Conservation (phyloP, 2,329 filamentous ascomycete species). For the Penicillium psychrosexuale region DNA sequence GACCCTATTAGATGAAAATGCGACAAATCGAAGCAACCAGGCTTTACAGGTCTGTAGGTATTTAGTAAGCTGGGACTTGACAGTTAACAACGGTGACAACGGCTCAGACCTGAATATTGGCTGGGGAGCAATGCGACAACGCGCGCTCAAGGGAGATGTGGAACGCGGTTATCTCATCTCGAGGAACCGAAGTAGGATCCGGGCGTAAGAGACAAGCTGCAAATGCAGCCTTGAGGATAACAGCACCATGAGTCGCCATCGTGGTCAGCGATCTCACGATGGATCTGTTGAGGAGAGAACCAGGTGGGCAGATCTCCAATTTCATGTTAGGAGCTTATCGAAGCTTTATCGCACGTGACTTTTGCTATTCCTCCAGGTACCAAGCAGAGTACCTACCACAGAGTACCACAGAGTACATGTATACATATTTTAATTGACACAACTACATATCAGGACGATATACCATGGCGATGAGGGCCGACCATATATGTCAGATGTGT, state of each 20-base stretch:
- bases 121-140: slow-evolving; percentile 68
- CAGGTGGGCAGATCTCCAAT: too few relatives aligned
- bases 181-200: slow-evolving; percentile 66
- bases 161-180: slow-evolving; percentile 68
- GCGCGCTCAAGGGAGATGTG: slow-evolving; percentile 63
- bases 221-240: slow-evolving; percentile 76
- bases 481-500: too few relatives aligned
- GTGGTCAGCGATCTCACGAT: neutral
- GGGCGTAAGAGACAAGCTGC: slow-evolving; percentile 69
- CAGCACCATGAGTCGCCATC: slow-evolving; percentile 40
- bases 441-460: too few relatives aligned
- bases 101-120: slow-evolving; percentile 83
- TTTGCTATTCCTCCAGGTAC: too few relatives aligned
- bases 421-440: too few relatives aligned
- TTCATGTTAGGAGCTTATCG: too few relatives aligned
- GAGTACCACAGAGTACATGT: too few relatives aligned
- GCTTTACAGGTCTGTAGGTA: slow-evolving; percentile 71
- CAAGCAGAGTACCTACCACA: too few relatives aligned
- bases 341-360: too few relatives aligned
- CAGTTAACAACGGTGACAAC: slow-evolving; percentile 24
- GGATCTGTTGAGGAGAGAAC: neutral
- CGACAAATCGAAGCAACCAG: slow-evolving; percentile 74
- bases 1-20: slow-evolving; percentile 64
- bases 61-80: slow-evolving; percentile 37
- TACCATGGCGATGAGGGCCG: too few relatives aligned